Evolutionary conservation across 2,329 filamentous ascomycete genomes (phyloP).

Genomic region (Amauroascus verrucosus): DNA sequence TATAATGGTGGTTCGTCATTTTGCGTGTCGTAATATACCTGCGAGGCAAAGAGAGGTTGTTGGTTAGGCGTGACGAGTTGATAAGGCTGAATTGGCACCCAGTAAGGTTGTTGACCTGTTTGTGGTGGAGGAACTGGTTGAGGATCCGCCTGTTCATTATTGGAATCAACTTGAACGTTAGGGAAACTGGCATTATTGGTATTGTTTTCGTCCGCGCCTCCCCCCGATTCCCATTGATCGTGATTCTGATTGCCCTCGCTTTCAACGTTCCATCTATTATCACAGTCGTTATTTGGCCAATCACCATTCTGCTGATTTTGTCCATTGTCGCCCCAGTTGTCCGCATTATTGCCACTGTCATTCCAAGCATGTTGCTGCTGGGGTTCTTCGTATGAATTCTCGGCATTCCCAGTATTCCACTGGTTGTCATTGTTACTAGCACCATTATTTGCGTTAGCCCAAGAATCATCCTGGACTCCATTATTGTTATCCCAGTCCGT

Average conservation of each 20-base stretch:
- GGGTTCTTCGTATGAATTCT: neutral
- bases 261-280: neutral
- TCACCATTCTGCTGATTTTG: neutral
- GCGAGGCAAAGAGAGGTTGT: constrained; percentile 12
- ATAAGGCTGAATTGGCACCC: constrained; percentile 3
- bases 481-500: neutral
- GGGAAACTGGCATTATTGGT: neutral
- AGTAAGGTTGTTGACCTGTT: constrained; percentile 1
- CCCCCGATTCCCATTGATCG: neutral
- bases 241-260: neutral
- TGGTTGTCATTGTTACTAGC: neutral
- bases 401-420: constrained; percentile 1
- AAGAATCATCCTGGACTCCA: neutral
- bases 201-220: neutral
- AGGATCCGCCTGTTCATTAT: constrained; percentile 3
- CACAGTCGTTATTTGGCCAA: neutral
- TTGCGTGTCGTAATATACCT: constrained; percentile 7
- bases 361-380: neutral
- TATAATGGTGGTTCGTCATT: constrained; percentile 18
- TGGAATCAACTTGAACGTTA: neutral
- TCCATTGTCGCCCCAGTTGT: neutral
- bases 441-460: neutral
- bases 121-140: neutral
- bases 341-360: neutral
- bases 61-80: constrained; percentile 5